Evolutionary conservation across 2,329 filamentous ascomycete genomes (phyloP), one percentile per base, ranked within the genome.

Genomic region (Penicillium sumatraense): DNA sequence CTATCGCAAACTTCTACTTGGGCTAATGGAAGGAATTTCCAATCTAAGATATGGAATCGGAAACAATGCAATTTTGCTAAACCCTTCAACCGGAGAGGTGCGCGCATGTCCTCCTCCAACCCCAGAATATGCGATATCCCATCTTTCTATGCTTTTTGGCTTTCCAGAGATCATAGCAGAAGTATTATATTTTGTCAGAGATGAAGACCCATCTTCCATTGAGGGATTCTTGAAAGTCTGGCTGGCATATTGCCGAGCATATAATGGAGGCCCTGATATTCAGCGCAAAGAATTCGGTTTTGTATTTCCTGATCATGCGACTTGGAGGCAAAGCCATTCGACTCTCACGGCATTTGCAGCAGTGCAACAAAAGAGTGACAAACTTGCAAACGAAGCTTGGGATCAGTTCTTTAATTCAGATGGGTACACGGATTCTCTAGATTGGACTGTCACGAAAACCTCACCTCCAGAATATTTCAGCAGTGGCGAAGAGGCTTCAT

Each of bases 311-410:
- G 35, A 38, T 4, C 50, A 56, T 41, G 58, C 58, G 6, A 61
- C 56, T 18, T 61, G 58, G 58, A 42, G 56, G 31, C 58, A 61
- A 31, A 61, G 56, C 6, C 58, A 61, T 36, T 61, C 58, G 6
- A 61, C 58, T 5, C 49, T 61, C 5, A 61, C 58, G 1, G 56
- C 58, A 5, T 57, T 61, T 49, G 58, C 58, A 7, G 58, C 56
- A 3, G 49, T 50, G 11, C 51, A 56, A 26, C 26, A 49, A 46
- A 47, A 38, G 10, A 24, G 50, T 29, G 40, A 44, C 20, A 16
- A 31, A 7, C 53, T 59, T n/a, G 56, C 46, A 7, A 35, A 31
- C 16, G 40, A 31, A 14, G 58, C 58, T 2, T 61, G 58, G 56
- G 21, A 56, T 5, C 56, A 61, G 26, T 61, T 61, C 5, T 57